Percentiles rank a stretch among this genome's conserved stretches.
Evolutionary conservation across 352 stramenopile species (phyloP).

Genomic region (Halophytophthora polymorphica): DNA sequence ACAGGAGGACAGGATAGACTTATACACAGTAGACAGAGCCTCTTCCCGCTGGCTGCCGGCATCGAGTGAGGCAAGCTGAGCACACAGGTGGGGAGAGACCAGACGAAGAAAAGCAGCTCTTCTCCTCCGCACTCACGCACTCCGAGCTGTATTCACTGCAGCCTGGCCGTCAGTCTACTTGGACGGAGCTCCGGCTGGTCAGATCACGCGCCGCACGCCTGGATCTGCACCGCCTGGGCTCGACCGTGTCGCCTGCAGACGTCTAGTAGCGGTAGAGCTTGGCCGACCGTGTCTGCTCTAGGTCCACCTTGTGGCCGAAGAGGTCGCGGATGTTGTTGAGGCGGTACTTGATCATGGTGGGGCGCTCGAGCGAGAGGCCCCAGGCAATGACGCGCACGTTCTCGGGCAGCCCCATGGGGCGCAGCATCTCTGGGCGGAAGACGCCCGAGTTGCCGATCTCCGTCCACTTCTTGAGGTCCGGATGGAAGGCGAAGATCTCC

Average conservation of each 20-base stretch:
- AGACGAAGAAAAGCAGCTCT: no score
- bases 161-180: no score
- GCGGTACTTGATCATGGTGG: slow-evolving; percentile 99
- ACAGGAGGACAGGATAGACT: neutral
- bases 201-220: slow-evolving; percentile 9
- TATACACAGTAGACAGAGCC: no score
- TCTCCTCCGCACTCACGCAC: no score
- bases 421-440: slow-evolving; percentile 99
- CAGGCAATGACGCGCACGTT: slow-evolving; percentile 99
- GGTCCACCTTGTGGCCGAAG: slow-evolving; percentile 99
- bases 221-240: no score
- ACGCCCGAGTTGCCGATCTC: slow-evolving; percentile 99
- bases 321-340: slow-evolving; percentile 99
- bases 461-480: slow-evolving; percentile 99
- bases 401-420: slow-evolving; percentile 97
- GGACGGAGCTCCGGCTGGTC: no score
- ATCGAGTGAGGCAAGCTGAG: no score
- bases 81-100: no score
- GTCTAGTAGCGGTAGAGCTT: slow-evolving; percentile 85
- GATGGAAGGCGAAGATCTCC: slow-evolving; percentile 99
- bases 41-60: no score
- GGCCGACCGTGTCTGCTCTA: slow-evolving; percentile 94
- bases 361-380: slow-evolving; percentile 98
- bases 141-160: no score
- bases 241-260: neutral